Evolutionary conservation across 768 basidiomycete species (phyloP).

Genomic region (Auriscalpium microsporum): DNA sequence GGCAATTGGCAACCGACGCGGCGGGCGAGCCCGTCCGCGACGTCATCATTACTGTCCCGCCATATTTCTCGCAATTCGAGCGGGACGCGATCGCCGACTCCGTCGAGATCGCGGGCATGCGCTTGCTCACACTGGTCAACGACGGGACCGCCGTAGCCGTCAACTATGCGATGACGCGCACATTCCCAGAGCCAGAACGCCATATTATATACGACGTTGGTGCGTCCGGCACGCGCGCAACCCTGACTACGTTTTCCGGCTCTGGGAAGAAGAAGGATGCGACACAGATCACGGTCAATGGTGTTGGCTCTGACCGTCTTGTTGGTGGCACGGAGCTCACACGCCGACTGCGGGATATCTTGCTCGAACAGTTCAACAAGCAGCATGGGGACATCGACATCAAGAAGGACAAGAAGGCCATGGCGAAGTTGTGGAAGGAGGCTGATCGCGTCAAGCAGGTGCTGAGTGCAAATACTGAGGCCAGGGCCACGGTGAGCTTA

Average conservation of each 20-base stretch:
- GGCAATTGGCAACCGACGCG: constrained; percentile 72
- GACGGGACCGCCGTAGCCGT: constrained; percentile 94
- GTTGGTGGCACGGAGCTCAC: constrained; percentile 73
- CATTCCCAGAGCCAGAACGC: constrained; percentile 70
- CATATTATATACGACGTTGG: constrained; percentile 91
- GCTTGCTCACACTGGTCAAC: constrained; percentile 75
- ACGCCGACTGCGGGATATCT: constrained; percentile 59
- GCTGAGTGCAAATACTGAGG: constrained; percentile 86
- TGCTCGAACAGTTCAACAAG: constrained; percentile 65
- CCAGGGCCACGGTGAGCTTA: constrained; percentile 52
- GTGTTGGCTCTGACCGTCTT: constrained; percentile 71
- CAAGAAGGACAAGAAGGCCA: constrained; percentile 66
- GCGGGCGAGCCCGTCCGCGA: constrained; percentile 62
- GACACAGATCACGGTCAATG: constrained; percentile 71
- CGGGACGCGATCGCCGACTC: constrained; percentile 89
- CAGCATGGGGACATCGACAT: constrained; percentile 58
- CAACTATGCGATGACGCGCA: constrained; percentile 96
- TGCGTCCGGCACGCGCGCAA: constrained; percentile 77
- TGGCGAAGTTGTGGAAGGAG: constrained; percentile 94
- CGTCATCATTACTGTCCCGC: constrained; percentile 84
- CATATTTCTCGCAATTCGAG: constrained; percentile 85
- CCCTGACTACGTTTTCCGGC: constrained; percentile 51
- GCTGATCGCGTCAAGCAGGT: constrained; percentile 86
- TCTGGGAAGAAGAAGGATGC: constrained; percentile 39
- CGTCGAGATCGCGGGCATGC: constrained; percentile 83